Base-by-base conservation (phyloP, 805 yeast genomes). In the Cephaloascus fragrans region DNA sequence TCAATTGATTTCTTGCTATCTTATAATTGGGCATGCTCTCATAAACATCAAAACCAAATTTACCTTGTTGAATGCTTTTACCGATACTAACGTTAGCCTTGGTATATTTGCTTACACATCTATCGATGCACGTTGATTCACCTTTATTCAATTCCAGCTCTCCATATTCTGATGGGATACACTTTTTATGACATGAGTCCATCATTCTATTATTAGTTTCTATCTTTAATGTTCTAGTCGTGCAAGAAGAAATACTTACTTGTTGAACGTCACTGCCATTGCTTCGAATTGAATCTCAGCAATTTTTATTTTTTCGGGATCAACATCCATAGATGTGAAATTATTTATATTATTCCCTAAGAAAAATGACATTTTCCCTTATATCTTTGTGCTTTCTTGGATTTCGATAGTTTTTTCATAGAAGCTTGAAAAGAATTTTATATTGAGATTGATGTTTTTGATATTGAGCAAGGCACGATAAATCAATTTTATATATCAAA, bases 121-220 rank as follows among this genome's bases (percentile, higher is more conserved):
- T 67, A 56, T 88, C 96, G 9, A 85, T 62, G 56, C 97, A 90
- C 35, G 75, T 71, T 42, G 69, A 60, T 55, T 89, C 97, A 29
- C 96, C 97, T 51, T 88, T 87, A 46, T 76, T 78, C 39, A 89
- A 64, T 19, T 90, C 97, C 8, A 75, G 70, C 50, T 90, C 97
- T 14, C 86, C 85, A 59, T 83, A 89, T 46, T 81, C 84, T n/a
- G 69, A 75, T n/a, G 83, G 80, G 32, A 93, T 71, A 59, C 98
- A 93, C 58, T 93, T 93, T 41, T 58, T 50, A 17, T 71, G 67
- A 57, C 97, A 90, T 3, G 72, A 68, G 28, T 64, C 57, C 28
- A 83, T 64, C 46, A 89, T 68, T 34, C 73, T 67, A 49, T 12
- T 1, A 3, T 14, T 4, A 6, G 31, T 32, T 37, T 51, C 49